phyloP scores from a whole-genome alignment of 768 basidiomycete species.

The Russula sp. region DNA sequence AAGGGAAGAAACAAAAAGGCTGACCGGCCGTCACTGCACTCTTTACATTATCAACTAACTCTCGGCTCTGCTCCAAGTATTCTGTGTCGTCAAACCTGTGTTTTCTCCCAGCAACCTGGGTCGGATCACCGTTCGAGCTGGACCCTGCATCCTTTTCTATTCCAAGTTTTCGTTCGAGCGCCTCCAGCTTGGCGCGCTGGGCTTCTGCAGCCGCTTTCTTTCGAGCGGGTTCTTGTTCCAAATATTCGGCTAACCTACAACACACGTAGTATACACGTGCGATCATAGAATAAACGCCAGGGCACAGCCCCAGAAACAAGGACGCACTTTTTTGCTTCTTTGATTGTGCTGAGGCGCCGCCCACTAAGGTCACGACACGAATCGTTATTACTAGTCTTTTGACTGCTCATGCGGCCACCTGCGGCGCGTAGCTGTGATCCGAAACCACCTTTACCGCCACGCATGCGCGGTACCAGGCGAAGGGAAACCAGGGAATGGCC shows the following conservation, averaged over 20 bases:
- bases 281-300: background rate
- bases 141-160: conserved; percentile 40
- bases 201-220: conserved; percentile 73
- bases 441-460: conserved; percentile 96
- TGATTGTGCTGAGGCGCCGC: conserved; percentile 84
- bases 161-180: conserved; percentile 77
- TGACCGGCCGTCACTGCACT: conserved; percentile 82
- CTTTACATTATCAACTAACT: conserved; percentile 87
- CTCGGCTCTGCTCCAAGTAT: conserved; percentile 85
- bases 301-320: background rate
- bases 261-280: background rate
- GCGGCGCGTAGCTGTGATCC: conserved; percentile 95
- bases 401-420: conserved; percentile 94
- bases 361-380: conserved; percentile 91
- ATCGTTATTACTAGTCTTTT: conserved; percentile 93
- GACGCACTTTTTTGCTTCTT: conserved; percentile 88
- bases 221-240: conserved; percentile 79
- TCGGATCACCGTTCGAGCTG: conserved; percentile 35
- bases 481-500: conserved; percentile 48
- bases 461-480: conserved; percentile 65
- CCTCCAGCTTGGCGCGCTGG: conserved; percentile 76
- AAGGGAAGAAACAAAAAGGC: conserved; percentile 28
- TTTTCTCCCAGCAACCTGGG: conserved; percentile 64
- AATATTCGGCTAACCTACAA: conserved; percentile 71
- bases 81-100: conserved; percentile 89